phyloP scores from a whole-genome alignment of 2,329 filamentous ascomycete species.

The Hypoxylon sp. region DNA sequence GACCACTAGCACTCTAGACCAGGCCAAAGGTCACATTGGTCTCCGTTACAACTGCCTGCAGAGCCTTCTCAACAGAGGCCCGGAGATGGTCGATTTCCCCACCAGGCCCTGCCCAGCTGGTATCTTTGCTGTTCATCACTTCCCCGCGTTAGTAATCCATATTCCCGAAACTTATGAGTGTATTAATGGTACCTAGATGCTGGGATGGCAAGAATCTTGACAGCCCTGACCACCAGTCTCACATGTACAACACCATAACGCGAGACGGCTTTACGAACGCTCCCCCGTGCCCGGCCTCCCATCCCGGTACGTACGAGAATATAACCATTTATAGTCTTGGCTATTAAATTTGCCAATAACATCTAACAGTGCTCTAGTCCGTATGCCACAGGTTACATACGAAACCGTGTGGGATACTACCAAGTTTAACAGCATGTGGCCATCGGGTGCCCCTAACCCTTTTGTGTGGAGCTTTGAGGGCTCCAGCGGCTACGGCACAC shows the following conservation, averaged over 20 bases:
- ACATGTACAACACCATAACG: constrained; percentile 50
- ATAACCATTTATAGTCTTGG: neutral
- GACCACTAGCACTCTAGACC: constrained; percentile 46
- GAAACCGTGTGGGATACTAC: constrained; percentile 64
- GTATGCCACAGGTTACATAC: constrained; percentile 60
- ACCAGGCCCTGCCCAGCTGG: constrained; percentile 58
- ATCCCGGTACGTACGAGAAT: constrained; percentile 26
- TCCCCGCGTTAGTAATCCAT: constrained; percentile 54
- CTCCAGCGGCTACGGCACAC: constrained; percentile 54
- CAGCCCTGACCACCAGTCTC: constrained; percentile 44
- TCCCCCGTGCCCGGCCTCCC: constrained; percentile 50
- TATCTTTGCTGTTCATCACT: constrained; percentile 61
- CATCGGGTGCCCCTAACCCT: constrained; percentile 53
- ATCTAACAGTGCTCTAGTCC: constrained; percentile 41
- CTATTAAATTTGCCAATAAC: too few relatives aligned
- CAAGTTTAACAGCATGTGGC: constrained; percentile 58
- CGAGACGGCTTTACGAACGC: constrained; percentile 46
- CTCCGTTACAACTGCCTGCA: constrained; percentile 61
- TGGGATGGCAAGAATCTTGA: constrained; percentile 48
- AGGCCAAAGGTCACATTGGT: constrained; percentile 55
- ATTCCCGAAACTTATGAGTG: neutral
- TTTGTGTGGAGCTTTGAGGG: constrained; percentile 56
- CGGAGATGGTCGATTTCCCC: constrained; percentile 60
- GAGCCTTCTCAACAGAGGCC: constrained; percentile 56
- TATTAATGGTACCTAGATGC: constrained; percentile 36